Evolutionary conservation across 2,329 filamentous ascomycete species (phyloP).

Genomic region (Huntiella bhutanensis): DNA sequence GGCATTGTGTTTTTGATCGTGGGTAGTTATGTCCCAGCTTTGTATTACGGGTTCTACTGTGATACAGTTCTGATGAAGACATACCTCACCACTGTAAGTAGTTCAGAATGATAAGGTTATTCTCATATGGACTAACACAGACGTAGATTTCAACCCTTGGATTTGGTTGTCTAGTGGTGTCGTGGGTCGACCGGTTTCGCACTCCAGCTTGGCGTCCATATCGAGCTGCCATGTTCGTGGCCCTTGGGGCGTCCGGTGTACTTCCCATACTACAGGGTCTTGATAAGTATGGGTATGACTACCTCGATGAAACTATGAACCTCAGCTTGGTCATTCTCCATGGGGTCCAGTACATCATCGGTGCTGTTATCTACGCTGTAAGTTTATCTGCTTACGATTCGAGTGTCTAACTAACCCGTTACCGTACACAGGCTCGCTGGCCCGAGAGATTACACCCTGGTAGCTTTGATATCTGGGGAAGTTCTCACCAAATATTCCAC

Average conservation of each 20-base stretch:
- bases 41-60: conserved; percentile 76
- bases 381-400: conserved; percentile 18
- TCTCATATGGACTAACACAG: background rate
- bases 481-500: conserved; percentile 93
- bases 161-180: conserved; percentile 54
- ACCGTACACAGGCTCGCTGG: conserved; percentile 40
- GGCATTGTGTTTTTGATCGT: conserved; percentile 86
- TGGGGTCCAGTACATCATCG: conserved; percentile 67
- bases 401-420: background rate
- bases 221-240: conserved; percentile 74
- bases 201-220: conserved; percentile 71
- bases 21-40: conserved; percentile 71
- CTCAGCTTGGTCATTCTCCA: conserved; percentile 65
- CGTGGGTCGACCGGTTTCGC: conserved; percentile 65
- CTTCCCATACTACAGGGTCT: conserved; percentile 69
- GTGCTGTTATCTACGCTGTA: conserved; percentile 71
- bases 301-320: conserved; percentile 55
- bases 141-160: conserved; percentile 59
- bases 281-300: conserved; percentile 42
- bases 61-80: conserved; percentile 41
- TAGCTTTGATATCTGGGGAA: conserved; percentile 75
- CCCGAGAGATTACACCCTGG: conserved; percentile 68
- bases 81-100: conserved; percentile 58
- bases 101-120: no score
- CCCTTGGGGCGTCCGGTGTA: conserved; percentile 66